These are phyloP conservation scores for Alectoria sarmentosa DNA, from an alignment of 495 filamentous ascomycete genomes.

Conservation along the genomic window DNA sequence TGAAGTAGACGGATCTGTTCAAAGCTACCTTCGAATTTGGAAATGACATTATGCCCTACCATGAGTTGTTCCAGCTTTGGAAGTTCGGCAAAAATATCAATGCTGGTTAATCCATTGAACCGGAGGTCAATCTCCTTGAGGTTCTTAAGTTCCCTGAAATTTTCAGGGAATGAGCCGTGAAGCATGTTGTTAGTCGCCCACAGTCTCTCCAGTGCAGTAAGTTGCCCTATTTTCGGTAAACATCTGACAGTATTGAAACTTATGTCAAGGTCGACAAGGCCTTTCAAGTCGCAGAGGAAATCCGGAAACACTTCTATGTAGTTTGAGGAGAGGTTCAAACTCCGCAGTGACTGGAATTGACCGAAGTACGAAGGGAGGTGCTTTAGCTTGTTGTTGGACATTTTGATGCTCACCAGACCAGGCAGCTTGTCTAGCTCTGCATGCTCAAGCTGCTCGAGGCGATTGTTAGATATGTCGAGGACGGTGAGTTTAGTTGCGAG, in stretches of 20 bases:
- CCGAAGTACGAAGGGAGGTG: conserved; percentile 73
- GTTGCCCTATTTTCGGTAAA: conserved; percentile 70
- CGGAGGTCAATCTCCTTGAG: conserved; percentile 90
- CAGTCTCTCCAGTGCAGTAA: conserved; percentile 75
- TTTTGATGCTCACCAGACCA: conserved; percentile 80
- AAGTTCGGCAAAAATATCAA: conserved; percentile 74
- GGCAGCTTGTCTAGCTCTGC: conserved; percentile 63
- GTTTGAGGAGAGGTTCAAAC: conserved; percentile 87
- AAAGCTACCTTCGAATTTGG: conserved; percentile 79
- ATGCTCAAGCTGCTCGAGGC: conserved; percentile 77
- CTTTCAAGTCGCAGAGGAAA: conserved; percentile 73
- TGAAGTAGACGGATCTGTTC: conserved; percentile 73
- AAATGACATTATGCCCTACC: conserved; percentile 85
- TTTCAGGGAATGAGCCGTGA: conserved; percentile 60
- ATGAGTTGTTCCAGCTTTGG: conserved; percentile 81
- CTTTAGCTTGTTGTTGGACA: conserved; percentile 85
- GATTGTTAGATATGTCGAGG: conserved; percentile 92
- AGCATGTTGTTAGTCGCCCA: conserved; percentile 94
- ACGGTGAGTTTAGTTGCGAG: conserved; percentile 75
- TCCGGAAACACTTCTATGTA: conserved; percentile 76
- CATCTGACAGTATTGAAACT: conserved; percentile 87
- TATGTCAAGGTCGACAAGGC: conserved; percentile 87
- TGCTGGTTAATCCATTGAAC: conserved; percentile 79
- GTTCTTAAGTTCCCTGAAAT: conserved; percentile 62
- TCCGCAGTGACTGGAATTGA: conserved; percentile 66